Conservation (phyloP, 805 yeast species). For the Sugiyamaella valdiviana region DNA sequence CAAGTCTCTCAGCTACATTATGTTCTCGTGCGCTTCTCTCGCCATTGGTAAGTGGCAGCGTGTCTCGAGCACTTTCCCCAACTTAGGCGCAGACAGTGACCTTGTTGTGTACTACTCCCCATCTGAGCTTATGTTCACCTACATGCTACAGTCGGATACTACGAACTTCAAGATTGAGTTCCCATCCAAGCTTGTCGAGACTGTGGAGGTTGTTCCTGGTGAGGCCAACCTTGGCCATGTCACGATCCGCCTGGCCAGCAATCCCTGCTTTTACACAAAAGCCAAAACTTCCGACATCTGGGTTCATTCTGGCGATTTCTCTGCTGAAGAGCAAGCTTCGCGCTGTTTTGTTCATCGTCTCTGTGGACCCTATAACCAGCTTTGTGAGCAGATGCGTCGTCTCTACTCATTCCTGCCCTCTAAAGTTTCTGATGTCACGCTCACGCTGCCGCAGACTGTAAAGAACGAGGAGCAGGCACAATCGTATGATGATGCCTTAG, state of each 20-base stretch:
- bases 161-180: slow-evolving; percentile 13
- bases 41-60: slow-evolving; percentile 13
- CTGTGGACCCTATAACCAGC: slow-evolving; percentile 12
- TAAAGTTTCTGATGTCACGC: slow-evolving; percentile 9
- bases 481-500: background rate
- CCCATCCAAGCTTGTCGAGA: slow-evolving; percentile 11
- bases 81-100: slow-evolving; percentile 3
- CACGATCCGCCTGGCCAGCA: slow-evolving; percentile 8
- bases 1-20: background rate
- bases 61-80: background rate
- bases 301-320: slow-evolving; percentile 17
- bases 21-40: slow-evolving; percentile 9
- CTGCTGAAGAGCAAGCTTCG: slow-evolving; percentile 15
- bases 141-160: slow-evolving; percentile 10
- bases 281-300: slow-evolving; percentile 12
- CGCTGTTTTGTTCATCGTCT: slow-evolving; percentile 10
- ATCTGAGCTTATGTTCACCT: slow-evolving; percentile 12
- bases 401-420: slow-evolving; percentile 19
- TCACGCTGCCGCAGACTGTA: slow-evolving; percentile 14
- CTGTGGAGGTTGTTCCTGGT: slow-evolving; percentile 6
- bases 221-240: slow-evolving; percentile 13
- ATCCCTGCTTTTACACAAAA: slow-evolving; percentile 14
- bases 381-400: slow-evolving; percentile 13
- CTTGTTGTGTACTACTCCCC: slow-evolving; percentile 16
- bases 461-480: background rate